Base-by-base conservation (phyloP, 306 rosid species). In the Trifolium fragiferum region DNA sequence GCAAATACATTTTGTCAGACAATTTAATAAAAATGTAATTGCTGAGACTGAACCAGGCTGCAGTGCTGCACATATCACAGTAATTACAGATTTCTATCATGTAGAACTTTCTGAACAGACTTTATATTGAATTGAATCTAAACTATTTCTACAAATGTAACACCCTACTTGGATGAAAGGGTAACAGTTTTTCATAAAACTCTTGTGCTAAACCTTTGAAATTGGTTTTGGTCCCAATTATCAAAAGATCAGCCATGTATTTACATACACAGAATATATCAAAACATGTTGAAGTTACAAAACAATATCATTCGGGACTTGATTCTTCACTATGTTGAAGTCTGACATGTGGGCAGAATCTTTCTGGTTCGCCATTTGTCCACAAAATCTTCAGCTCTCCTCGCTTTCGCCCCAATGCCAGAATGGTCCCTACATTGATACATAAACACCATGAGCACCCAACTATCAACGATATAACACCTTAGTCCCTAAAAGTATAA, bases 331-430 rank as follows among this genome's bases (percentile, higher is more conserved):
- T 70, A 9, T 70, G 78, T 25, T 85, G 86, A 64, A 84, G 96
- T 70, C 76, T 83, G 27, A 83, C 20, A 76, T 95, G 99, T 4
- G 92, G 97, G 70, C 99, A 95, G 14, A 76, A 76, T 59, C 89
- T 87, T 55, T 92, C 86, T 15, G 97, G 97, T 78, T 89, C 98
- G 51, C 99, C 98, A 67, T 61, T 80, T 14, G 66, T 73, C 99
- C 99, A 90, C 81, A 95, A 76, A 66, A 73, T 70, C 72, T 46
- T 73, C 7, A 95, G 70, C 65, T 95, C 98, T 7, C 96, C 92
- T 75, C 99, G 84, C 87, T 90, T 92, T 78, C 20, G 75, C 53
- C 93, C 99, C 81, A 95, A 25, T 59, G 88, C 60, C 79, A 95
- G 75, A 40, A 95, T 78, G 15, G 97, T 92, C 27, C 99, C 99